Conservation (phyloP, 2,329 filamentous ascomycete genomes). For the Lasiodiplodia gonubiensis region DNA sequence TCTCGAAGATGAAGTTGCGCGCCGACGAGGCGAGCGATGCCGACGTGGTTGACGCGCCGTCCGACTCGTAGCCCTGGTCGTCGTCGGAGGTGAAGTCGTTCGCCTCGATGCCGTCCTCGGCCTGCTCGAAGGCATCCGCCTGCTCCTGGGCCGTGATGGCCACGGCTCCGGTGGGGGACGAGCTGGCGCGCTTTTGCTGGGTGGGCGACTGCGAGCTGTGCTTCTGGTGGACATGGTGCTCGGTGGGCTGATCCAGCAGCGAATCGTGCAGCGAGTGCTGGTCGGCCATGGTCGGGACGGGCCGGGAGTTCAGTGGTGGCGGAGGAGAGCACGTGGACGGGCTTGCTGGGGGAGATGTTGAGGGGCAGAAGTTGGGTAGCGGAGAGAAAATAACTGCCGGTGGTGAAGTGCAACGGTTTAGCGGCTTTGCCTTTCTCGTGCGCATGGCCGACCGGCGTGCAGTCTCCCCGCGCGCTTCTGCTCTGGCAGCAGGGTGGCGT, state of each 20-base stretch:
- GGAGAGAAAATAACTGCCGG: slow-evolving; percentile 20
- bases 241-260: slow-evolving; percentile 18
- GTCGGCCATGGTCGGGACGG: slow-evolving; percentile 15
- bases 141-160: slow-evolving; percentile 26
- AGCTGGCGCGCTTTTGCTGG: neutral
- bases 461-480: neutral
- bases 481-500: neutral
- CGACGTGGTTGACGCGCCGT: slow-evolving; percentile 37
- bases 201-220: neutral
- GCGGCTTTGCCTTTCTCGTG: slow-evolving; percentile 3
- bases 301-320: slow-evolving; percentile 6
- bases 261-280: slow-evolving; percentile 23
- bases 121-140: slow-evolving; percentile 30
- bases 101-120: slow-evolving; percentile 30
- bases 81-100: slow-evolving; percentile 34
- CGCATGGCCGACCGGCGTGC: slow-evolving; percentile 10
- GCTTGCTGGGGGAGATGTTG: neutral
- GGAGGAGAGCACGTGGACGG: neutral
- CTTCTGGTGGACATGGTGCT: neutral
- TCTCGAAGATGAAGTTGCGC: slow-evolving; percentile 60
- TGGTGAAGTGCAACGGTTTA: slow-evolving; percentile 13
- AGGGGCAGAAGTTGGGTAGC: neutral
- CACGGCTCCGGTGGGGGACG: neutral
- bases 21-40: slow-evolving; percentile 48
- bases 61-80: slow-evolving; percentile 32